Conservation (phyloP, 129 eudicot species). For the Dittrichia graveolens region DNA sequence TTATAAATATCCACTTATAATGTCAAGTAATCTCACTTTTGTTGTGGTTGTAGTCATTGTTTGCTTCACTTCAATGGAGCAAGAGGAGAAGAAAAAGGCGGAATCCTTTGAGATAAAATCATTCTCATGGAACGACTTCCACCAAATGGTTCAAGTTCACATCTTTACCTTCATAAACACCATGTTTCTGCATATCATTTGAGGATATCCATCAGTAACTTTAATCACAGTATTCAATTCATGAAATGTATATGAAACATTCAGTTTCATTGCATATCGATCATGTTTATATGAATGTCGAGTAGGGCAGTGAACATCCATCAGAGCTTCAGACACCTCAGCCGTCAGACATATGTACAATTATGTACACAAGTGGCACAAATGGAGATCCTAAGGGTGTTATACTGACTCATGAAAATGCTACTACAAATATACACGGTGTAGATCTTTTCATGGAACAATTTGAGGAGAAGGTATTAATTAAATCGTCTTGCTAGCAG, state of each 20-base stretch:
- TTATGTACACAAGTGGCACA: constrained; percentile 98
- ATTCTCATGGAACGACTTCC: constrained; percentile 71
- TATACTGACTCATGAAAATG: constrained; percentile 77
- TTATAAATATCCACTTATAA: background rate
- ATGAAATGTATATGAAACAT: too few species aligned
- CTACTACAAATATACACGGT: constrained; percentile 54
- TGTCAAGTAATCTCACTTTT: background rate
- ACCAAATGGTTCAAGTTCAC: constrained; percentile 45
- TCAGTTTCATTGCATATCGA: background rate
- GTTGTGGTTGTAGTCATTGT: constrained; percentile 52
- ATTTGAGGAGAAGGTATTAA: constrained; percentile 76
- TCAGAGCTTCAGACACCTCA: constrained; percentile 55
- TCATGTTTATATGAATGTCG: background rate
- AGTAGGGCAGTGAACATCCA: constrained; percentile 61
- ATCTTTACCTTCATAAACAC: background rate
- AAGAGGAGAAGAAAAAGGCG: constrained; percentile 55
- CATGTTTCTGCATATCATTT: background rate
- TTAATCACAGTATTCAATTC: too few species aligned
- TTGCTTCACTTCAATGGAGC: constrained; percentile 68
- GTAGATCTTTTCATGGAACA: constrained; percentile 81
- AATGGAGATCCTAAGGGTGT: constrained; percentile 97
- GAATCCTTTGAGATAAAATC: constrained; percentile 55
- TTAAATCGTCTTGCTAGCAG: background rate
- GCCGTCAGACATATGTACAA: constrained; percentile 57
- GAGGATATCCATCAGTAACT: too few species aligned